Conservation (phyloP, 352 stramenopile species). For the Globisporangium solare region DNA sequence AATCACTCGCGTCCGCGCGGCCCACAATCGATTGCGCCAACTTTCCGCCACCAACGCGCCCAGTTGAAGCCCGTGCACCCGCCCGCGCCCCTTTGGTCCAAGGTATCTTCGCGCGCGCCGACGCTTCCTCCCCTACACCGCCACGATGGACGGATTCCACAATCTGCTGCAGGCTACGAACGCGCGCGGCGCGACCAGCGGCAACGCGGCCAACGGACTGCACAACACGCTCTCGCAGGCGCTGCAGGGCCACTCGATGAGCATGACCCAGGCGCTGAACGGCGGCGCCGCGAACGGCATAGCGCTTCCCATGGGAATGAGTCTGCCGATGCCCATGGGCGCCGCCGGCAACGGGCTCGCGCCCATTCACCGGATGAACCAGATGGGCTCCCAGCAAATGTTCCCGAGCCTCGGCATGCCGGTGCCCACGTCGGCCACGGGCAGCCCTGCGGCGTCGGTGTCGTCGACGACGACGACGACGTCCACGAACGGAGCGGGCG, state of each 20-base stretch:
- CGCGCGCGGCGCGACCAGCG: conserved; percentile 25
- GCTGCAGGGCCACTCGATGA: conserved; percentile 33
- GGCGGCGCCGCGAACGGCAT: conserved; percentile 17
- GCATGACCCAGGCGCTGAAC: conserved; percentile 30
- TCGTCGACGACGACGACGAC: conserved; percentile 15
- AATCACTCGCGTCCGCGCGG: conserved; percentile 1
- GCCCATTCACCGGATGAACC: conserved; percentile 72
- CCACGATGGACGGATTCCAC: conserved; percentile 80
- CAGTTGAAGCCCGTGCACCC: background rate
- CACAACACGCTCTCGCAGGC: conserved; percentile 30
- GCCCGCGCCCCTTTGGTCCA: background rate
- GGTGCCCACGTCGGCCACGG: conserved; percentile 1
- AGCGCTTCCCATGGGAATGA: conserved; percentile 53
- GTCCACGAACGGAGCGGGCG: conserved; percentile 5
- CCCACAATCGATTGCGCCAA: conserved; percentile 15
- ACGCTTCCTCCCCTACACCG: too few species aligned
- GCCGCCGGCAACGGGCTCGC: conserved; percentile 39
- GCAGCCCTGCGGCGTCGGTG: conserved; percentile 15
- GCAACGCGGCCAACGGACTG: conserved; percentile 16
- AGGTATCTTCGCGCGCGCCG: background rate
- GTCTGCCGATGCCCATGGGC: conserved; percentile 44
- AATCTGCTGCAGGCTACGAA: conserved; percentile 68
- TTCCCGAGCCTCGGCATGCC: conserved; percentile 50
- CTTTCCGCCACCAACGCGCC: background rate
- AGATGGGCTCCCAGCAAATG: conserved; percentile 52